Evolutionary conservation across 371 early-diverging fungal species (phyloP), one percentile per base, ranked within the genome.

Genomic region (Actinomortierella wolfii): DNA sequence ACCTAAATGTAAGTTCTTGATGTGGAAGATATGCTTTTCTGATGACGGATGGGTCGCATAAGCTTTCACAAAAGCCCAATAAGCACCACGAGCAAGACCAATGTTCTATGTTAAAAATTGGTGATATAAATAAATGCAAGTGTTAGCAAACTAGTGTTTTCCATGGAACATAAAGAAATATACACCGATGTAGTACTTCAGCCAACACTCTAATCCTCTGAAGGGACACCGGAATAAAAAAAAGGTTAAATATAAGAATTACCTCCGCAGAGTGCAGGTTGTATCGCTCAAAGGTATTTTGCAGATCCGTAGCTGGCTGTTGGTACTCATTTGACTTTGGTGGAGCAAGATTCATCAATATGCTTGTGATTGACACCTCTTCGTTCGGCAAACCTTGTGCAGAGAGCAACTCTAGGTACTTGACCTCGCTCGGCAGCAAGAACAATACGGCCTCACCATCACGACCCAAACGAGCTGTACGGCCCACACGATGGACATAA

Each of bases 401-500:
- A 13, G 85, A 86, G 45, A 98, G 81, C 49, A 92, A 60, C 51
- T 86, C 83, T 41, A 97, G 54, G 62, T 96, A 97, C 51, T 86
- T 91, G 74, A 80, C 83, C 78, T 98, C 97, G 71, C 89, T 88
- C 11, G 97, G 97, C 58, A 95, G 62, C 15, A 97, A 76, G 66
- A 97, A 94, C 42, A 95, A 51, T 15, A 86, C 64, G 0, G 97
- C 94, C 54, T 85, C 84, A 57, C 99, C 99, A 13, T 84, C 84
- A 47, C 89, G 84, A 43, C 95, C 96, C 24, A 95, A 76, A 67
- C 99, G 90, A 29, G 99, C 99, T n/a, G 99, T 99, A 50, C 99
- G 89, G 25, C 99, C 99, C 17, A 93, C 92, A 67, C 99, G 90
- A 81, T 99, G 99, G 39, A 98, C 92, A 78, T 97, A 99, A 55